Evolutionary conservation across 164 flowering plant species (phyloP).

Genomic region (Stephania yunnanensis): DNA sequence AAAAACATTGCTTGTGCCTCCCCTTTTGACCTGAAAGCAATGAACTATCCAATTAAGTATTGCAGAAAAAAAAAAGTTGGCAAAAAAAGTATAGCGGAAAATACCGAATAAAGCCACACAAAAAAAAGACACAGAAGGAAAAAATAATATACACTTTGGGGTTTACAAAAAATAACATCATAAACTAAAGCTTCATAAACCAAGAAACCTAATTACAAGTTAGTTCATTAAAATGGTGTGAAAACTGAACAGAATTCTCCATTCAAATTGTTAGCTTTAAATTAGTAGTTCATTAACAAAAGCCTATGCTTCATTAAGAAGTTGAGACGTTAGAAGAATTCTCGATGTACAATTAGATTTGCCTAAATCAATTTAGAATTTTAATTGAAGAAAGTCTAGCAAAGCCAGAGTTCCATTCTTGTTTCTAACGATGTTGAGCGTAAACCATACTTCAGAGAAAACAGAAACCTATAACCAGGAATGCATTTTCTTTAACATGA

Average conservation of each 20-base stretch:
- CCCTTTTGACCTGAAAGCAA: constrained; percentile 72
- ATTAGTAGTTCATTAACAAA: too few relatives aligned
- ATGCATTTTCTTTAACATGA: not conserved
- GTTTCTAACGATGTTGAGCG: not conserved
- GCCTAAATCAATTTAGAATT: too few relatives aligned
- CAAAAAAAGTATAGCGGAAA: not conserved
- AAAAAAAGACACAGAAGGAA: not conserved
- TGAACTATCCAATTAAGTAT: not conserved
- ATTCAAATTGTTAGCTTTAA: too few relatives aligned
- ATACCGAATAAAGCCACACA: not conserved
- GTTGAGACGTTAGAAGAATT: too few relatives aligned
- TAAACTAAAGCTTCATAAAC: not conserved
- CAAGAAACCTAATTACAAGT: not conserved
- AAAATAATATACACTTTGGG: too few relatives aligned
- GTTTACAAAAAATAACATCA: not conserved
- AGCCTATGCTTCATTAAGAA: too few relatives aligned
- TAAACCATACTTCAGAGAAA: not conserved
- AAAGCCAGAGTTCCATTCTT: too few relatives aligned
- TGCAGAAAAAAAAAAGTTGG: not conserved
- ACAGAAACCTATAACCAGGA: not conserved
- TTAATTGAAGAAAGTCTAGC: too few relatives aligned
- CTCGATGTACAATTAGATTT: too few relatives aligned
- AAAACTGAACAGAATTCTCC: not conserved
- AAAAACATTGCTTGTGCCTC: constrained; percentile 89
- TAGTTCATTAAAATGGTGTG: not conserved